A percentile compares a stretch with the other conserved stretches of the same genome.
phyloP scores from a whole-genome alignment of 371 early-diverging fungal genomes.

The Apophysomyces trapeziformis region DNA sequence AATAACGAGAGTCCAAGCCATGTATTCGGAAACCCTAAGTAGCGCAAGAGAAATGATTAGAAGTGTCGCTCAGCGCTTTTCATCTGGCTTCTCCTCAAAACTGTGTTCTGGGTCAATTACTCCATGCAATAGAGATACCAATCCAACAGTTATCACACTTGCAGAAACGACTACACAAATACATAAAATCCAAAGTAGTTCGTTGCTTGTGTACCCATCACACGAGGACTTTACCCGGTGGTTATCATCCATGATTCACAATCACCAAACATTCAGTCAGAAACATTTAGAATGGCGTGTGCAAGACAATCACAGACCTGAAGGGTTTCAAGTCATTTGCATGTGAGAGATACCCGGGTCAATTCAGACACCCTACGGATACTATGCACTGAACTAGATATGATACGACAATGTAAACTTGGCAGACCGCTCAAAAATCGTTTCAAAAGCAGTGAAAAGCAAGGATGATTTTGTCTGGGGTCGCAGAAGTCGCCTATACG shows the following conservation, averaged over 20 bases:
- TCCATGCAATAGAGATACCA: not conserved
- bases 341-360: slow-evolving; percentile 16
- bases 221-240: not conserved
- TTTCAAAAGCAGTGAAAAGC: slow-evolving; percentile 3
- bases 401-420: slow-evolving; percentile 17
- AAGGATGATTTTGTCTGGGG: slow-evolving; percentile 25
- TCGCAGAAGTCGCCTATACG: slow-evolving; percentile 12
- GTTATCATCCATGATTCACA: not conserved
- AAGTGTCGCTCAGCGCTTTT: no score
- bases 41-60: no score
- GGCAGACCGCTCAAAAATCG: slow-evolving; percentile 16
- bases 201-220: not conserved
- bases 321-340: slow-evolving; percentile 14
- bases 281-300: not conserved
- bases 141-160: not conserved
- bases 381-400: slow-evolving; percentile 11
- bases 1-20: no score
- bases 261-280: not conserved
- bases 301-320: not conserved
- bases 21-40: no score
- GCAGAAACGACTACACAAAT: not conserved
- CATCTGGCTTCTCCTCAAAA: no score
- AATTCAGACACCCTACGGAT: slow-evolving; percentile 17
- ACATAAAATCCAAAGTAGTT: not conserved
- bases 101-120: no score